Evolutionary conservation across 148 eudicot species (phyloP), one percentile per base, ranked within the genome.

Genomic region (Heliamphora exappendiculata): DNA sequence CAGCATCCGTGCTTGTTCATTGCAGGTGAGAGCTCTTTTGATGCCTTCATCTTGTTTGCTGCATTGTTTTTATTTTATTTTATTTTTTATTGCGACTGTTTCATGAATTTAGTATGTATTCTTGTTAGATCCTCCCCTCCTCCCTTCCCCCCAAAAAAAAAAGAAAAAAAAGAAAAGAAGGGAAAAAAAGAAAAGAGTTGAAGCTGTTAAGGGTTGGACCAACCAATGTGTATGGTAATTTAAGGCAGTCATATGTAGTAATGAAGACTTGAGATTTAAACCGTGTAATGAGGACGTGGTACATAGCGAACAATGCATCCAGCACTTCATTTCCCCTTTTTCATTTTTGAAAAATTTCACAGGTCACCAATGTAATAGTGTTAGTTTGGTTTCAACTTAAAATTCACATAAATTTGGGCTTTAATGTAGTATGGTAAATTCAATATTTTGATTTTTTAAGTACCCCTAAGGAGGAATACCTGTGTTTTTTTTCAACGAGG

Each of bases 1-100:
- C 91, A 69, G 98, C 99, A 39, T 88, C 99, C 58, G 98, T 96
- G 79, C 99, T 96, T 77, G 99, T 96, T 69, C 99, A 96, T 87
- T 96, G 99, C 92, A 96, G 98, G 99, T 96, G 51, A 57, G 82
- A 57, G 69, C 29, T 69, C 68, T 72, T 44, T 36, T 67, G 55
- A 20, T 67, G 50, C 31, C 7, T 24, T 66, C 26, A 4, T 8
- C 20, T 67, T 51, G 5, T 42, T 59, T 12, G 34, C 11, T n/a
- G 20, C 31, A 16, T 17, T 22, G n/a, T 11, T 6, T 63, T 36
- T 64, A 37, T 72, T 51, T n/a, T n/a, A 41, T 34, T 31, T 54
- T 11, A 8, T 20, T 17, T 54, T 70, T 73, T 12, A n/a, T 37
- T 11, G 6, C 36, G 33, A 55, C 11, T 54, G 29, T 12, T 31